Base-by-base conservation (phyloP, 2,329 filamentous ascomycete species). In the Orbilia oligospora region DNA sequence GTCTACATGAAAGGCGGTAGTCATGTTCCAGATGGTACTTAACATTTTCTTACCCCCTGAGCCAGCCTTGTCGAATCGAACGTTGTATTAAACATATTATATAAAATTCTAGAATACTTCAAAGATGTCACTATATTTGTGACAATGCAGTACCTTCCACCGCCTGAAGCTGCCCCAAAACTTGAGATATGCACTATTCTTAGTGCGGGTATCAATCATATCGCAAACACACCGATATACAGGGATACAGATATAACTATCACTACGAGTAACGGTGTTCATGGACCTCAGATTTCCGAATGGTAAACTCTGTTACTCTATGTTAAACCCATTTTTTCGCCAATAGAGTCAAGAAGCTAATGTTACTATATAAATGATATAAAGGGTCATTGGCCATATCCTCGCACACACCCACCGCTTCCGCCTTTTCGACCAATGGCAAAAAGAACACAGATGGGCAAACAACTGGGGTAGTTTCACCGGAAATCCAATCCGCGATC, bases 181-280 rank as follows among this genome's bases (percentile, higher is more conserved):
- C 82, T 90, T 76, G 84, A 87, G 81, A 86, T 87, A 63, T 86
- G 89, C 18, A 88, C 89, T 83, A 85, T 90, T 5, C 84, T 85
- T 22, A 88, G 86, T 69, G 88, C 88, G 0, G 88, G 88, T 5
- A 86, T 86, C 1, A 88, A 90, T 68, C 85, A 86, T 67, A 82
- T 89, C 10, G 63, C 87, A 8, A 82, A 86, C 1, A 82, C 85
- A 12, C 86, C 86, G 0, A 71, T 89, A 0, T 89, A 88, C 75
- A 85, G 83, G 22, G 86, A 88, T 22, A 88, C 86, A 0, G 84
- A 88, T 61, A 83, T 89, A 6, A 82, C 83, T 0, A 88, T 90
- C 77, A 88, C 86, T 53, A 88, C 88, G 0, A 87, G 88, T 0
- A 90, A 88, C 73, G 88, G 88, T 0, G 87, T 90, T n/a, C 87